Percentiles rank a stretch among this genome's conserved stretches.
Evolutionary conservation across 805 yeast species (phyloP).

Genomic region (Groenewaldozyma tartarivorans): DNA sequence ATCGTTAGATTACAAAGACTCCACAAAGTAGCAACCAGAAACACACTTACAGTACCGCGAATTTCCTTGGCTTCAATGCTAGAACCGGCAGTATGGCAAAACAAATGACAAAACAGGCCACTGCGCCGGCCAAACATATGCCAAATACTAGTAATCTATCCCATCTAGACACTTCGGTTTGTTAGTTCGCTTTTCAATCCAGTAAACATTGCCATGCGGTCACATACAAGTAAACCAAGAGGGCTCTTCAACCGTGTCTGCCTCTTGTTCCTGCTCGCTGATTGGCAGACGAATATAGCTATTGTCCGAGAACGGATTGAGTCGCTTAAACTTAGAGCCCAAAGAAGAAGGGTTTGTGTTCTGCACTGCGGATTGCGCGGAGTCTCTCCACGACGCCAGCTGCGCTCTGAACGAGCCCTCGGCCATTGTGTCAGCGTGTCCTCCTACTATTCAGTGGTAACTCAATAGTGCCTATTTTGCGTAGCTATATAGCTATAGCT

Average conservation of each 20-base stretch:
- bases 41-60: conserved; percentile 43
- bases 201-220: background rate
- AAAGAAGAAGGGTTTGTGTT: conserved; percentile 13
- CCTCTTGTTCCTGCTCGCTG: conserved; percentile 16
- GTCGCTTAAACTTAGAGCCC: conserved; percentile 16
- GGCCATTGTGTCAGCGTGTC: conserved; percentile 8
- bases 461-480: no score
- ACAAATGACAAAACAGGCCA: conserved; percentile 74
- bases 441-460: no score
- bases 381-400: conserved; percentile 25
- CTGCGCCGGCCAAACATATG: conserved; percentile 64
- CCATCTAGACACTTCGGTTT: conserved; percentile 44
- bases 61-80: conserved; percentile 82
- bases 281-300: conserved; percentile 16
- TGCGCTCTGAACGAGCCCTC: conserved; percentile 28
- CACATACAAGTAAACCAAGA: conserved; percentile 26
- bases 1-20: background rate
- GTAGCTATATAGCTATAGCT: no score
- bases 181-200: background rate
- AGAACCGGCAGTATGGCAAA: conserved; percentile 81
- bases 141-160: conserved; percentile 74
- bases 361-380: conserved; percentile 10
- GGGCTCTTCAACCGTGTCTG: conserved; percentile 27
- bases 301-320: conserved; percentile 22
- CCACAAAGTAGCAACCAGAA: background rate